Conservation (phyloP, 2,329 filamentous ascomycete genomes). For the Colletotrichum cuscutae region DNA sequence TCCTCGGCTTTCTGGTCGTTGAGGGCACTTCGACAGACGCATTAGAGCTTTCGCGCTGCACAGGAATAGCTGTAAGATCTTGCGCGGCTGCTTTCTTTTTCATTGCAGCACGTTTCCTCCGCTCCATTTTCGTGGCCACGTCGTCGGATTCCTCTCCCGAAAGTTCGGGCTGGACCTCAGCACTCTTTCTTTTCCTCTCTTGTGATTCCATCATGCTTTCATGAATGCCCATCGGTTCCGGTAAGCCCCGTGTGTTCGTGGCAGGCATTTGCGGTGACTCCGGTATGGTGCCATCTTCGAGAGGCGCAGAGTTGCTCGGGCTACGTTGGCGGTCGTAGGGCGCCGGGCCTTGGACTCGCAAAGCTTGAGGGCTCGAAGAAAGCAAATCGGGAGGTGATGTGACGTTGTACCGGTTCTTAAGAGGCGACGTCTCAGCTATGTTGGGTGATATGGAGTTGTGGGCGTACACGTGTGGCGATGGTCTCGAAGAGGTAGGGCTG, state of each 20-base stretch:
- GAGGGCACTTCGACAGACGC: slow-evolving; percentile 14
- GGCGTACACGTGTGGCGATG: slow-evolving; percentile 59
- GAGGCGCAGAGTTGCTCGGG: slow-evolving; percentile 38
- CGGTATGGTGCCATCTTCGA: slow-evolving; percentile 46
- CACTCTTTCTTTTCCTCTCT: slow-evolving; percentile 47
- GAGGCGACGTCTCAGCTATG: slow-evolving; percentile 56
- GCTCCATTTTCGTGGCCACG: slow-evolving; percentile 44
- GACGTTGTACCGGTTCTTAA: slow-evolving; percentile 60
- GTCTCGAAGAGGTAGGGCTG: slow-evolving; percentile 68
- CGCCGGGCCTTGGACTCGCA: slow-evolving; percentile 29
- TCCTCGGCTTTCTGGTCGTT: slow-evolving; percentile 15
- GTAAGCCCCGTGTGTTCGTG: neutral
- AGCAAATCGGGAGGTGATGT: slow-evolving; percentile 55
- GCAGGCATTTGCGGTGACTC: slow-evolving; percentile 44
- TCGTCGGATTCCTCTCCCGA: slow-evolving; percentile 50
- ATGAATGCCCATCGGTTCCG: slow-evolving; percentile 53
- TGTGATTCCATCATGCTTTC: slow-evolving; percentile 59
- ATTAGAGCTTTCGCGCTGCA: slow-evolving; percentile 34
- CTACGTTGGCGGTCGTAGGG: slow-evolving; percentile 40
- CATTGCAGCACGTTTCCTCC: slow-evolving; percentile 48
- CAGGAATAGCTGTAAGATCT: slow-evolving; percentile 53
- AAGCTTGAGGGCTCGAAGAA: slow-evolving; percentile 53
- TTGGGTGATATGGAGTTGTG: slow-evolving; percentile 59
- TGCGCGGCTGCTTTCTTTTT: slow-evolving; percentile 53
- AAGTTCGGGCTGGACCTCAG: slow-evolving; percentile 39